A percentile compares a stretch with the other conserved stretches of the same genome.
Conservation (phyloP, 306 rosid species). For the Cucumis cinereus region DNA sequence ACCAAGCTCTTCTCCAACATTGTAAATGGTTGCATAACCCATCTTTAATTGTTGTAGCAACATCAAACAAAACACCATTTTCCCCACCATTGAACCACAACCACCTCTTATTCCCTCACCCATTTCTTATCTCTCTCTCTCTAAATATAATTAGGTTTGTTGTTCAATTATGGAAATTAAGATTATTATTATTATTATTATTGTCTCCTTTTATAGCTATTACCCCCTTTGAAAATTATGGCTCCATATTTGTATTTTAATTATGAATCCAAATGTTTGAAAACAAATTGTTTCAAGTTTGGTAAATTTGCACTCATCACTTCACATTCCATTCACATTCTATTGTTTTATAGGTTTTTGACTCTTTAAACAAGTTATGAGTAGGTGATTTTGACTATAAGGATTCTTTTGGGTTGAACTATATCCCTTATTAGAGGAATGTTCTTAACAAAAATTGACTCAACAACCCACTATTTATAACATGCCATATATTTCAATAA, state of each 20-base stretch:
- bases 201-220: too few relatives aligned
- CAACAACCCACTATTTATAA: neutral
- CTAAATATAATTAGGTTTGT: too few relatives aligned
- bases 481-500: neutral
- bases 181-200: too few relatives aligned
- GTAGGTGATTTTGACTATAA: neutral
- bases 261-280: too few relatives aligned
- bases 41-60: slow-evolving; percentile 17
- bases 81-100: slow-evolving; percentile 43
- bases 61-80: slow-evolving; percentile 13
- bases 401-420: neutral
- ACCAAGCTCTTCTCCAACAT: slow-evolving; percentile 28
- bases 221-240: too few relatives aligned
- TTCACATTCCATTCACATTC: neutral
- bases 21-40: slow-evolving; percentile 32
- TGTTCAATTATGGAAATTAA: neutral
- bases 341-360: neutral
- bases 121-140: neutral
- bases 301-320: slow-evolving; percentile 1
- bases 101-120: slow-evolving; percentile 18
- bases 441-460: slow-evolving; percentile 2
- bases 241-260: too few relatives aligned
- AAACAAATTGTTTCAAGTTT: neutral
- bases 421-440: neutral
- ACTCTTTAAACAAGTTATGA: neutral